These are phyloP conservation scores for Phytomonas sp. DNA, from an alignment of 208 protist genomes.

Conservation along the genomic window DNA sequence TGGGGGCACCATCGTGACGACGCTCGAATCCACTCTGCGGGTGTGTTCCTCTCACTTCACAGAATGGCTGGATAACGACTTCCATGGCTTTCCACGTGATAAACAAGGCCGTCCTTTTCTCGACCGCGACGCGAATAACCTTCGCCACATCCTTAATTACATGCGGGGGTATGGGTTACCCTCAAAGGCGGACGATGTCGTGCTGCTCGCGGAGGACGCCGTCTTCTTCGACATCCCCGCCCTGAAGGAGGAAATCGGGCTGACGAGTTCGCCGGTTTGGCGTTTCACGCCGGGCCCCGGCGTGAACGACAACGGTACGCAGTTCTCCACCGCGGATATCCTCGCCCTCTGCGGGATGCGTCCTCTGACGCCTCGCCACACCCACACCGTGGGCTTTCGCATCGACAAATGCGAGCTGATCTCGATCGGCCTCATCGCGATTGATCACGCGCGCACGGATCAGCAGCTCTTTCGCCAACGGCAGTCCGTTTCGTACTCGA, in stretches of 20 bases:
- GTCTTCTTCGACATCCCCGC: constrained; percentile 44
- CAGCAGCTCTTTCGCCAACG: constrained; percentile 39
- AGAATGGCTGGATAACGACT: constrained; percentile 58
- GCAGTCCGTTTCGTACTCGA: constrained; percentile 65
- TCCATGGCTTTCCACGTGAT: constrained; percentile 65
- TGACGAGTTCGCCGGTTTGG: constrained; percentile 39
- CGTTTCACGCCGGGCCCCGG: constrained; percentile 69
- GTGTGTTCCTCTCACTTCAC: constrained; percentile 45
- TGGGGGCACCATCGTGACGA: constrained; percentile 57
- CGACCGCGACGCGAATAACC: constrained; percentile 73
- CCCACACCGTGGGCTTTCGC: constrained; percentile 50
- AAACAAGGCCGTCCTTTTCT: constrained; percentile 65
- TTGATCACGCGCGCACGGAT: constrained; percentile 31
- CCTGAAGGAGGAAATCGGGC: constrained; percentile 44
- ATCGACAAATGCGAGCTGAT: constrained; percentile 76
- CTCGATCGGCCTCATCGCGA: constrained; percentile 56
- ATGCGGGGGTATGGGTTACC: constrained; percentile 78
- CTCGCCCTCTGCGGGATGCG: constrained; percentile 64
- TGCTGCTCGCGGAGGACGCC: constrained; percentile 73
- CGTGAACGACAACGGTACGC: constrained; percentile 36
- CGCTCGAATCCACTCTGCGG: constrained; percentile 60
- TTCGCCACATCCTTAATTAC: constrained; percentile 76
- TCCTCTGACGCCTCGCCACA: constrained; percentile 35
- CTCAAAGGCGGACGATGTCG: constrained; percentile 42
- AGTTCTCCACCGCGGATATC: constrained; percentile 71